Percentiles rank a stretch among this genome's conserved stretches.
Evolutionary conservation across 2,329 filamentous ascomycete genomes (phyloP).

Genomic region (Colletotrichum chrysophilum): DNA sequence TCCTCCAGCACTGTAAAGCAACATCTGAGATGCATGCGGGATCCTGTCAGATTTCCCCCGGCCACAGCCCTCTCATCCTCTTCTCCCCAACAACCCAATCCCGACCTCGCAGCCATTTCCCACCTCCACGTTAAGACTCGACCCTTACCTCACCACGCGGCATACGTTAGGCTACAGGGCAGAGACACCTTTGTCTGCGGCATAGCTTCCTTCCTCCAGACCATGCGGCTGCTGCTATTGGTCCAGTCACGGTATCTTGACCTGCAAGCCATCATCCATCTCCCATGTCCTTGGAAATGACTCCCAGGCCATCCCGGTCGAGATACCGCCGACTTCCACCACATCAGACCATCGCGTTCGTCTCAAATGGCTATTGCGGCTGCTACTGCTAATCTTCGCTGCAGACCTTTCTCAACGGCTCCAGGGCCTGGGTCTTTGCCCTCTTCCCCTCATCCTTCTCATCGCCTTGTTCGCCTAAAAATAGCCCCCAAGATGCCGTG

Average conservation of each 20-base stretch:
- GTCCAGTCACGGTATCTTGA: not conserved
- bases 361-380: not conserved
- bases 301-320: not conserved
- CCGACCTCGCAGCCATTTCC: not conserved
- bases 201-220: not conserved
- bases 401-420: not conserved
- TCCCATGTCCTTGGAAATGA: constrained; percentile 9
- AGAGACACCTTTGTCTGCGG: not conserved
- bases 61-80: not conserved
- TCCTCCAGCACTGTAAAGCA: not conserved
- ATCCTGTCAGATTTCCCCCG: not conserved
- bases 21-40: not conserved
- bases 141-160: not conserved
- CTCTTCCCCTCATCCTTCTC: not conserved
- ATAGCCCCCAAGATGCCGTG: constrained; percentile 1
- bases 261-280: constrained; percentile 5
- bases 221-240: not conserved
- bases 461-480: not conserved
- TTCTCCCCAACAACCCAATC: constrained; percentile 10
- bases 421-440: not conserved
- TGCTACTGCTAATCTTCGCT: not conserved
- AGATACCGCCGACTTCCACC: not conserved
- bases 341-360: constrained; percentile 19
- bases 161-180: not conserved
- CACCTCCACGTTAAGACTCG: not conserved